phyloP scores from a whole-genome alignment of 208 protist species.

The Crithidia mellificae region DNA sequence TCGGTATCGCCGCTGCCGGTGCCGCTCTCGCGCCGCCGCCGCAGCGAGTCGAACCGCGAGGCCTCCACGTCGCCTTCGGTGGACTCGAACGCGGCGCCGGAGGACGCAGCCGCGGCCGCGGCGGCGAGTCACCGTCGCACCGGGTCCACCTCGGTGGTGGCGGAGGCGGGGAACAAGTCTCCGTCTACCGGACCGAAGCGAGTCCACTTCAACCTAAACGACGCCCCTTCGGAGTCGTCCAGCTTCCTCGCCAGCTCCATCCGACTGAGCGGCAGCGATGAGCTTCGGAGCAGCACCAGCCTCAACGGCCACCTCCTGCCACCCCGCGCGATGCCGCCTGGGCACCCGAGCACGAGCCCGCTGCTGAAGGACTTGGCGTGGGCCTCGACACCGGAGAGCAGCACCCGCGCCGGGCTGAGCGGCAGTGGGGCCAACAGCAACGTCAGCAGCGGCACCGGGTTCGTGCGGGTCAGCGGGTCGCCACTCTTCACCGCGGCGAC shows the following conservation, averaged over 20 bases:
- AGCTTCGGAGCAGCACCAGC: background rate
- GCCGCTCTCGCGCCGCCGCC: background rate
- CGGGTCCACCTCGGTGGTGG: background rate
- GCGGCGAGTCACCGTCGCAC: background rate
- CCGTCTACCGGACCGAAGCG: constrained; percentile 5
- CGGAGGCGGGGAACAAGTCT: background rate
- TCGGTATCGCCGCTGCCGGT: background rate
- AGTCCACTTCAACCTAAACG: constrained; percentile 13
- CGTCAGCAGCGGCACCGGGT: background rate
- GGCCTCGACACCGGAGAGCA: background rate
- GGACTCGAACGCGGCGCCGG: background rate
- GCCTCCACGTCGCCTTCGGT: constrained; percentile 2
- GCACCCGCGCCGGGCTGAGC: background rate
- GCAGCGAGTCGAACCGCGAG: constrained; percentile 2
- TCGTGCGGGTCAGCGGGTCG: background rate
- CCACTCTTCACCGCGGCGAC: background rate
- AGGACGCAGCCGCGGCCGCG: background rate
- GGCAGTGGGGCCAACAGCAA: background rate
- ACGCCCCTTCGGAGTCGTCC: background rate
- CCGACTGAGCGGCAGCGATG: background rate
- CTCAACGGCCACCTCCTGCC: background rate
- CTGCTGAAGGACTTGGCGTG: background rate
- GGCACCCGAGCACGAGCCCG: constrained; percentile 7
- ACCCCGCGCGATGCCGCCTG: background rate
- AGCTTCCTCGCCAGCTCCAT: background rate